These are phyloP conservation scores for Petunia axillaris DNA, from an alignment of 257 asterid genomes.

Conservation along the genomic window DNA sequence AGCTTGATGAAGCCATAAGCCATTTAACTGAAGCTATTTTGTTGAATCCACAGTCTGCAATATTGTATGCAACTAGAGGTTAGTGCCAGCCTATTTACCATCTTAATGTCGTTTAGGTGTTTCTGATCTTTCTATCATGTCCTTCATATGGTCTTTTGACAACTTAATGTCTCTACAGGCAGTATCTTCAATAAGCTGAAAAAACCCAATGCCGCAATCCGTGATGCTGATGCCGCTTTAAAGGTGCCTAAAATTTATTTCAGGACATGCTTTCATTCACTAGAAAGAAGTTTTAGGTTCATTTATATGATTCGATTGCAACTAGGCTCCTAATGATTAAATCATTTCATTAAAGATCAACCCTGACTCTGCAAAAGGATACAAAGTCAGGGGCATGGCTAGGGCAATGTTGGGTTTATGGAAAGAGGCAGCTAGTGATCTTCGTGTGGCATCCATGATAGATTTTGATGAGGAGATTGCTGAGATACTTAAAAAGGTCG, in stretches of 20 bases:
- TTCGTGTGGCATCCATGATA: conserved; percentile 68
- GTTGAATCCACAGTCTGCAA: conserved; percentile 69
- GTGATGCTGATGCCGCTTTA: conserved; percentile 84
- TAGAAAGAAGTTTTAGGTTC: conserved; percentile 5
- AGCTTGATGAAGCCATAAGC: conserved; percentile 56
- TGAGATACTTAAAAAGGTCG: conserved; percentile 60
- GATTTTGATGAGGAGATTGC: conserved; percentile 78
- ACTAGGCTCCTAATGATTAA: background rate
- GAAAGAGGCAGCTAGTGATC: conserved; percentile 82
- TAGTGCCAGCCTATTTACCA: conserved; percentile 20
- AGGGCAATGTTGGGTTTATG: conserved; percentile 81
- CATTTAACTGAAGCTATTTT: conserved; percentile 64
- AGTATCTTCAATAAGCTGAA: conserved; percentile 59
- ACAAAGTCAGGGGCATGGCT: conserved; percentile 81
- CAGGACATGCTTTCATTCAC: background rate
- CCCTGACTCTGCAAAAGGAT: conserved; percentile 84
- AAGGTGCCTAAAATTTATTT: conserved; percentile 44
- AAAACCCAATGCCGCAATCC: conserved; percentile 81
- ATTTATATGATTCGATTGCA: conserved; percentile 13
- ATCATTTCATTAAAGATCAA: conserved; percentile 53
- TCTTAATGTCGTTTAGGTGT: background rate
- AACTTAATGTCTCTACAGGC: conserved; percentile 42
- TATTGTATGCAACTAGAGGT: conserved; percentile 71
- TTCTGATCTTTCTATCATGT: background rate
- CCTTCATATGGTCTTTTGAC: conserved; percentile 26